These are phyloP conservation scores for sunflower (Helianthus annuus) DNA, from an alignment of 129 eudicot genomes.

Conservation along the genomic window DNA sequence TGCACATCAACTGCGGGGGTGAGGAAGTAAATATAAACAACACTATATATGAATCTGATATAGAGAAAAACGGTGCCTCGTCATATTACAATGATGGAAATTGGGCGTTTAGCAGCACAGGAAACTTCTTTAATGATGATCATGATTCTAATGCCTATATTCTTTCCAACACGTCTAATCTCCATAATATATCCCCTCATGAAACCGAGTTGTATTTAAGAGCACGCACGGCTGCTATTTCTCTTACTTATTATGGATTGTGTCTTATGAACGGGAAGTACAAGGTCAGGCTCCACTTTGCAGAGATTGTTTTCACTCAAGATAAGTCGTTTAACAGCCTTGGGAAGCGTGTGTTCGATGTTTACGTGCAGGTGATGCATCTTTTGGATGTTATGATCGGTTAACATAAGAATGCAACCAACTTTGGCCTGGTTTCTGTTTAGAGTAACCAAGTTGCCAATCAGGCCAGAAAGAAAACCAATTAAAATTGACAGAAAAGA, in stretches of 20 bases:
- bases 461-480: too few relatives aligned
- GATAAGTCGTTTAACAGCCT: conserved; percentile 64
- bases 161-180: conserved; percentile 46
- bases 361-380: conserved; percentile 45
- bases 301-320: conserved; percentile 63
- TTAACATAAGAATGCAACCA: too few relatives aligned
- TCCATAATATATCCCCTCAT: conserved; percentile 33
- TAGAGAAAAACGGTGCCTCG: conserved; percentile 67
- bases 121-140: conserved; percentile 72
- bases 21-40: conserved; percentile 40
- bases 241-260: conserved; percentile 85
- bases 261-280: conserved; percentile 73
- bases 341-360: conserved; percentile 73
- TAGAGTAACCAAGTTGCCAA: too few relatives aligned
- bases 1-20: conserved; percentile 81
- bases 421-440: too few relatives aligned
- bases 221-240: conserved; percentile 71
- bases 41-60: conserved; percentile 47
- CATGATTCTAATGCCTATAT: conserved; percentile 56
- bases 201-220: conserved; percentile 48
- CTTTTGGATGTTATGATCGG: too few relatives aligned
- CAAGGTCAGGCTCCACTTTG: conserved; percentile 70
- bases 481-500: too few relatives aligned
- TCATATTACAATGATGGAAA: conserved; percentile 43
- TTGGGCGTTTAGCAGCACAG: conserved; percentile 89